Conservation (phyloP, 805 yeast genomes). For the Priceomyces melissophilus region DNA sequence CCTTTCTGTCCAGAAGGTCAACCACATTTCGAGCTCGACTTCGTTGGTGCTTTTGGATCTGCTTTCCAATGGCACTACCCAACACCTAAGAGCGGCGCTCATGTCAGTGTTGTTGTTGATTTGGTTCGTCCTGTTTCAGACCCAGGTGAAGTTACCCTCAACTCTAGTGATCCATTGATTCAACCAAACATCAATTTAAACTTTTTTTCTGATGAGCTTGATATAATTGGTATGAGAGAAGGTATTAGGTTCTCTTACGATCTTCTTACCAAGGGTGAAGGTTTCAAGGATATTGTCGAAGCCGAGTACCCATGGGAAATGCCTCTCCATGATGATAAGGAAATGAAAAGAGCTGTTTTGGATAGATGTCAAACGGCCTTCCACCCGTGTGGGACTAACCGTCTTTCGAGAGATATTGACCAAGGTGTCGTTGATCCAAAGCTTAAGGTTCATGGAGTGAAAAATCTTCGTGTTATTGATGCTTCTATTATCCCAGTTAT, state of each 20-base stretch:
- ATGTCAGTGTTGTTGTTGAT: conserved; percentile 21
- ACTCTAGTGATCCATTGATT: conserved; percentile 18
- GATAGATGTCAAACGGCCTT: conserved; percentile 28
- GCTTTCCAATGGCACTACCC: conserved; percentile 26
- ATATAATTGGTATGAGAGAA: conserved; percentile 26
- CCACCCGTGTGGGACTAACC: conserved; percentile 29
- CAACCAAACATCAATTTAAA: conserved; percentile 22
- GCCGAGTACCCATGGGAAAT: conserved; percentile 27
- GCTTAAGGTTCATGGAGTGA: conserved; percentile 25
- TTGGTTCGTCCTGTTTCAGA: conserved; percentile 24
- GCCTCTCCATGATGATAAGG: conserved; percentile 24
- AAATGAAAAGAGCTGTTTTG: conserved; percentile 24
- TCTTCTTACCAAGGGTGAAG: conserved; percentile 22
- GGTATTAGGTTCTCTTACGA: conserved; percentile 27
- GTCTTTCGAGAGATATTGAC: conserved; percentile 11
- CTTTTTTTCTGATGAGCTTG: conserved; percentile 25
- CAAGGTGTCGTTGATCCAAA: conserved; percentile 25
- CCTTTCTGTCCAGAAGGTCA: conserved; percentile 23
- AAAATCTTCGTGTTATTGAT: conserved; percentile 24
- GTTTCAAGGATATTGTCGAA: conserved; percentile 25
- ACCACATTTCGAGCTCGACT: conserved; percentile 24
- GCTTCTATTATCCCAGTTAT: conserved; percentile 31
- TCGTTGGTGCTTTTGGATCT: conserved; percentile 20
- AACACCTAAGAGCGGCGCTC: conserved; percentile 17
- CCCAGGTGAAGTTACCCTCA: conserved; percentile 20